phyloP scores from a whole-genome alignment of 495 filamentous ascomycete genomes.

The Collariella sp. region DNA sequence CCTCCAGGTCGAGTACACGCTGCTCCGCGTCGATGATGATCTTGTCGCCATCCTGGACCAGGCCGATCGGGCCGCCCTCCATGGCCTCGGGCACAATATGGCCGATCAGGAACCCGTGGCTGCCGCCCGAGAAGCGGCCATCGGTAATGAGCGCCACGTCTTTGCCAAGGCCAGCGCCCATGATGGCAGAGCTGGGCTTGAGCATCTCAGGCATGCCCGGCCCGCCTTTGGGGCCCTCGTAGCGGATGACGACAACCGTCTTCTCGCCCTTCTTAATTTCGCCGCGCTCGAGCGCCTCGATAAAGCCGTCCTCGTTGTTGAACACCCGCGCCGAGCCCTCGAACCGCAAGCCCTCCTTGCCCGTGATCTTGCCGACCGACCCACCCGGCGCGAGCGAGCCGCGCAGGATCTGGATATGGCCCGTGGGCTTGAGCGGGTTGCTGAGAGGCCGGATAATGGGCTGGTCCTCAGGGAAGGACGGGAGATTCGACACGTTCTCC shows the following conservation, averaged over 20 bases:
- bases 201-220: slow-evolving; percentile 86
- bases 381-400: slow-evolving; percentile 86
- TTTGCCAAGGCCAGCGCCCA: slow-evolving; percentile 75
- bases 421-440: slow-evolving; percentile 87
- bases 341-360: slow-evolving; percentile 89
- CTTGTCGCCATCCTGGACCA: slow-evolving; percentile 59
- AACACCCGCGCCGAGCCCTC: slow-evolving; percentile 81
- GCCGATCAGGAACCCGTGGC: slow-evolving; percentile 72
- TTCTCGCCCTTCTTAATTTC: slow-evolving; percentile 95
- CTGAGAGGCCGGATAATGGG: slow-evolving; percentile 84
- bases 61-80: slow-evolving; percentile 59
- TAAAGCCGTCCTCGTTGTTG: slow-evolving; percentile 75
- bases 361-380: slow-evolving; percentile 94
- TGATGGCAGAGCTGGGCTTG: slow-evolving; percentile 74
- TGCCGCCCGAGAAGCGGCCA: slow-evolving; percentile 68
- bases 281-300: slow-evolving; percentile 64
- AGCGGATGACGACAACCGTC: slow-evolving; percentile 94
- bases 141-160: slow-evolving; percentile 77
- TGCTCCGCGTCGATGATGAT: slow-evolving; percentile 66
- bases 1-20: slow-evolving; percentile 50
- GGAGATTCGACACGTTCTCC: slow-evolving; percentile 73
- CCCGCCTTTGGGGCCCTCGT: slow-evolving; percentile 78
- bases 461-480: slow-evolving; percentile 75
- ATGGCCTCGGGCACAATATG: slow-evolving; percentile 66
- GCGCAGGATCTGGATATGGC: slow-evolving; percentile 94